Evolutionary conservation across 1,284 basidiomycete species (phyloP), one percentile per base, ranked within the genome.

Genomic region (Cryptococcus neoformans): DNA sequence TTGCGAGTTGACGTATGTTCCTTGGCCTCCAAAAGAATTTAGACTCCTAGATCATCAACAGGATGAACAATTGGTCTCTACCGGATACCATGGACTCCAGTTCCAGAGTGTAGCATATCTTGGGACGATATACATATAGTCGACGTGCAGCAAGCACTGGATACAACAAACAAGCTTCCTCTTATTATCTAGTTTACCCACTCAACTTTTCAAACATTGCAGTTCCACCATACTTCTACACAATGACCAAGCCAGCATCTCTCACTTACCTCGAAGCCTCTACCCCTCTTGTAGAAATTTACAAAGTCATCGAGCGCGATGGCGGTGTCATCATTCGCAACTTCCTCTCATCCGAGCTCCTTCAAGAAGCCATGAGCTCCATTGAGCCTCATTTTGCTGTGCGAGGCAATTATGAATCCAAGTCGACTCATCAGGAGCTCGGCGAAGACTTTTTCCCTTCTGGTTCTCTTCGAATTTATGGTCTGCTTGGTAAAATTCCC

Each of bases 281-380:
- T 35, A 57, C 60, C 34, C 58, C 58, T 14, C 54, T 65, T 16
- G 63, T 61, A 37, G 62, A 65, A 55, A 65, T 65, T 54, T 54
- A 50, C 49, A 59, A 59, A 51, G 54, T 63, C 59, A 61, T 65
- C 42, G 54, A 37, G 10, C 48, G 62, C 44, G 63, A 65, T 45
- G 63, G 63, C 1, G 63, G 63, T 16, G 62, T 65, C 11, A 63
- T 65, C 42, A 57, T 65, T 11, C n/a, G 44, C 34, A 57, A 65
- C 42, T 53, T 65, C 41, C 59, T 65, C 14, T 53, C 56, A 2
- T 51, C 62, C 12, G 56, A 57, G 17, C 62, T 65, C 16, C 54
- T 65, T 36, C 38, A 49, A 12, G 59, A 63, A 37, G 35, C 36
- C n/a, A 58, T 63, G 58, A 16, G 39, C 12, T 55, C 55, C 16